These are phyloP conservation scores for Penicillium simplicissimum DNA, from an alignment of 495 filamentous ascomycete genomes.

Conservation along the genomic window DNA sequence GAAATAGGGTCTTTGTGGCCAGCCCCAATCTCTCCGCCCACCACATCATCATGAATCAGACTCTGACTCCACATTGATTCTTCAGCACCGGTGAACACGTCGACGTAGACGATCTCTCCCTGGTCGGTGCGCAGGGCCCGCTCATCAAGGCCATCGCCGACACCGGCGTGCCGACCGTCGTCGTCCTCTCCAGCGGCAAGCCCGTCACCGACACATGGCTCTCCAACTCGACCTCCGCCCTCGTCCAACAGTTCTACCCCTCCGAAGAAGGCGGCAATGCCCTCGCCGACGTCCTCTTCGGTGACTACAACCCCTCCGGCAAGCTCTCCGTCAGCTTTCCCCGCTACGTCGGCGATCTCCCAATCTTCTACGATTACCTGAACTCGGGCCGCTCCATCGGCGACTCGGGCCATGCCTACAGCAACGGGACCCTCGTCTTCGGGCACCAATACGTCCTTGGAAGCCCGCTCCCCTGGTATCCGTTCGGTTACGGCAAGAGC, in stretches of 20 bases:
- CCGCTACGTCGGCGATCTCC: slow-evolving; percentile 61
- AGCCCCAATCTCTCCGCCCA: background rate
- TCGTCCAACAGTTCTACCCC: slow-evolving; percentile 72
- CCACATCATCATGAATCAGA: background rate
- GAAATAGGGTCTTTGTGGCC: background rate
- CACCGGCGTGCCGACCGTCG: slow-evolving; percentile 66
- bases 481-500: slow-evolving; percentile 68
- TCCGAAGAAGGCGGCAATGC: slow-evolving; percentile 63
- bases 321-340: slow-evolving; percentile 71
- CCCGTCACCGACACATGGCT: slow-evolving; percentile 71
- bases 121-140: slow-evolving; percentile 69
- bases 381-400: slow-evolving; percentile 60
- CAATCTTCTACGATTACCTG: slow-evolving; percentile 69
- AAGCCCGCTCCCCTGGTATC: slow-evolving; percentile 57
- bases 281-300: slow-evolving; percentile 67
- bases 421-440: slow-evolving; percentile 62
- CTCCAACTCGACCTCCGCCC: slow-evolving; percentile 55
- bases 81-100: slow-evolving; percentile 69
- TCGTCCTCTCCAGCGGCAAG: slow-evolving; percentile 69
- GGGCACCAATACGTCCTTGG: slow-evolving; percentile 66
- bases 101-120: slow-evolving; percentile 58
- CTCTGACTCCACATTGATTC: background rate
- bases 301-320: slow-evolving; percentile 63
- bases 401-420: slow-evolving; percentile 47
- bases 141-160: slow-evolving; percentile 63